Evolutionary conservation across 2,329 filamentous ascomycete species (phyloP).

Genomic region (Neurospora sp.): DNA sequence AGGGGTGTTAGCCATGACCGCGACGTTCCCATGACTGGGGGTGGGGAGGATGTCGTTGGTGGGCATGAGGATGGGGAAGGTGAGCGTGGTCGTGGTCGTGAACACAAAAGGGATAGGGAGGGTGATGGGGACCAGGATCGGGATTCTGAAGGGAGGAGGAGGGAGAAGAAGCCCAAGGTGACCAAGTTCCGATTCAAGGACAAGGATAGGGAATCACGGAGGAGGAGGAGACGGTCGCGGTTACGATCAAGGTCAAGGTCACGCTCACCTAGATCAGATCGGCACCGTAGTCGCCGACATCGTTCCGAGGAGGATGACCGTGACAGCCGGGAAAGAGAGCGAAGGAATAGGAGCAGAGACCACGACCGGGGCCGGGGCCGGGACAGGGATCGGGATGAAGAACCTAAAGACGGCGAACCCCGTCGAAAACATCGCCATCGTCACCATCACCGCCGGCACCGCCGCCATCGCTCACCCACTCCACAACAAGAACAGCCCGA

Average conservation of each 20-base stretch:
- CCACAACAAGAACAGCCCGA: not conserved
- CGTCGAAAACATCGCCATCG: not conserved
- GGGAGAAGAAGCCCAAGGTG: slow-evolving; percentile 11
- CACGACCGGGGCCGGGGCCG: slow-evolving; percentile 1
- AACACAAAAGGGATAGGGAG: not conserved
- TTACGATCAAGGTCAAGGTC: slow-evolving; percentile 10
- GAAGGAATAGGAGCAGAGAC: slow-evolving; percentile 1
- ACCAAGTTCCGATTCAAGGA: slow-evolving; percentile 35
- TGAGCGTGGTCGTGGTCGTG: not conserved
- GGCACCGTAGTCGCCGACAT: slow-evolving; percentile 17
- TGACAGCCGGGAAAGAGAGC: slow-evolving; percentile 16
- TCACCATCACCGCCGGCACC: slow-evolving; percentile 16
- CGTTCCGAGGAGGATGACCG: slow-evolving; percentile 19
- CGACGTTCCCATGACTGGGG: not conserved
- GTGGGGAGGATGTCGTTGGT: not conserved
- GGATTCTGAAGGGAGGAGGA: not conserved
- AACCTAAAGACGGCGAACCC: not conserved
- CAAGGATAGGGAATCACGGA: slow-evolving; percentile 17
- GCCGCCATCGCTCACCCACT: slow-evolving; percentile 22
- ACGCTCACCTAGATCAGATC: slow-evolving; percentile 21
- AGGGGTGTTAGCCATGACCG: not conserved
- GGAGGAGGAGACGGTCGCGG: slow-evolving; percentile 7
- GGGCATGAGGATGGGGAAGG: not conserved
- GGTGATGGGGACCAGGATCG: not conserved
- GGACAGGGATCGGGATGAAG: slow-evolving; percentile 1